Base-by-base conservation (phyloP, 2,329 filamentous ascomycete species). In the Thelonectria blattea region DNA sequence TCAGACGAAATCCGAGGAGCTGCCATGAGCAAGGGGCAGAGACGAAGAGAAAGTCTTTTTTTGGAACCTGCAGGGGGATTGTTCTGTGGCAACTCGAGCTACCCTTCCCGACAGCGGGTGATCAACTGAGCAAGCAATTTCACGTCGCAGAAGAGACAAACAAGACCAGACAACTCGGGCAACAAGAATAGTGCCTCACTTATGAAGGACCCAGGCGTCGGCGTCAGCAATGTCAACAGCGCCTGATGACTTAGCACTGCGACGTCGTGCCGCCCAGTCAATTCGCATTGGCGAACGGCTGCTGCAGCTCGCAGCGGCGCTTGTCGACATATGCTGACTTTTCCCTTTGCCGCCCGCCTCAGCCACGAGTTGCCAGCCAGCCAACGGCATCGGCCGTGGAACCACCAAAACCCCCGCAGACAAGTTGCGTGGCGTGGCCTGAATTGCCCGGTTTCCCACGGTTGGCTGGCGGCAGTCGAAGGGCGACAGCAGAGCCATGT, bases 261-360 rank as follows among this genome's bases (percentile, higher is more conserved):
- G 32, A 22, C 2, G 47, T 52, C 48, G 27, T 50, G 37, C 53
- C 56, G 60, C 34, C 68, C 68, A 70, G 62, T 71, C 64, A 67
- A 59, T 49, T 62, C 55, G 49, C 65, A 58, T 61, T 24, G 11
- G 48, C 58, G 58, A 51, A 59, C 54, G 50, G 41, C 17, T 30
- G 27, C 27, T 30, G 27, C 27, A 30, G 18, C 18, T 52, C 63
- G 60, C 62, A 58, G 60, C 68, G 67, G 67, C 67, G 66, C 67
- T 70, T 70, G 65, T 39, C 41, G 39, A 48, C 52, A 7, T 56
- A 39, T 17, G 17, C 22, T 24, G 56, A 57, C 48, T 42, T 58
- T 57, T 24, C 27, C 27, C 5, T 30, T 30, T 30, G 58, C 59
- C 62, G 67, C 62, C 62, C 67, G 46, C 58, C 22, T 27, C 55